Evolutionary conservation across 352 stramenopile genomes (phyloP).

Genomic region (Chrysophaeum taylorii): DNA sequence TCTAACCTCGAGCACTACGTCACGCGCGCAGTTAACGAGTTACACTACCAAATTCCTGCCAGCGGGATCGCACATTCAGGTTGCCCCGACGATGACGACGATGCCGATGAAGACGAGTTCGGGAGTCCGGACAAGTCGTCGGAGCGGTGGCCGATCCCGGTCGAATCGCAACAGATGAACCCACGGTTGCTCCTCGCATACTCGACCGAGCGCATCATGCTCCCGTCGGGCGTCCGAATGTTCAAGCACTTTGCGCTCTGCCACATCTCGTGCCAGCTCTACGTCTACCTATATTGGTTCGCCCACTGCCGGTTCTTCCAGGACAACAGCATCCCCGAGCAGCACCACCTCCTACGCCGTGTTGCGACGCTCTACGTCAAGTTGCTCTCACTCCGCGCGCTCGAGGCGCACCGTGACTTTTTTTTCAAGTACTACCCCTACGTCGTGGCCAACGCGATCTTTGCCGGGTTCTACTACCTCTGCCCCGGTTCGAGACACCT

Average conservation of each 20-base stretch:
- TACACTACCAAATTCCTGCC: too few species aligned
- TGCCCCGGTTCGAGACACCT: conserved; percentile 68
- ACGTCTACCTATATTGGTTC: conserved; percentile 74
- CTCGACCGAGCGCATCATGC: conserved; percentile 63
- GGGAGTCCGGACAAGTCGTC: neutral
- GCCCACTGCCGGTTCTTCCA: conserved; percentile 74
- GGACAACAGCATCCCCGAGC: conserved; percentile 48
- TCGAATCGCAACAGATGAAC: conserved; percentile 46
- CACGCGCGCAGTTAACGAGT: conserved; percentile 63
- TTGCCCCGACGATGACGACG: neutral
- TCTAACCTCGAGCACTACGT: conserved; percentile 70
- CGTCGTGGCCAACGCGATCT: conserved; percentile 57
- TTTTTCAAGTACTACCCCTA: conserved; percentile 75
- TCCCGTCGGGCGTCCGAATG: conserved; percentile 49
- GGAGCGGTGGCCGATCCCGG: conserved; percentile 23
- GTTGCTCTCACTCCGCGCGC: conserved; percentile 43
- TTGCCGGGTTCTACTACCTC: conserved; percentile 68
- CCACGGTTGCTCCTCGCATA: conserved; percentile 64
- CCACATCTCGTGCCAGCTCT: conserved; percentile 58
- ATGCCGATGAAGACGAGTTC: neutral
- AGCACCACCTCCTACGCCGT: conserved; percentile 52
- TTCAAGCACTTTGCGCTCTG: conserved; percentile 68
- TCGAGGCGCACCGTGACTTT: conserved; percentile 63
- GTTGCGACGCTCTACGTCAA: conserved; percentile 64
- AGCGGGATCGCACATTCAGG: too few species aligned